Percentiles rank a stretch among this genome's conserved stretches.
These are phyloP conservation scores for Curvularia sp. DNA, from an alignment of 2,329 filamentous ascomycete genomes.

Conservation along the genomic window DNA sequence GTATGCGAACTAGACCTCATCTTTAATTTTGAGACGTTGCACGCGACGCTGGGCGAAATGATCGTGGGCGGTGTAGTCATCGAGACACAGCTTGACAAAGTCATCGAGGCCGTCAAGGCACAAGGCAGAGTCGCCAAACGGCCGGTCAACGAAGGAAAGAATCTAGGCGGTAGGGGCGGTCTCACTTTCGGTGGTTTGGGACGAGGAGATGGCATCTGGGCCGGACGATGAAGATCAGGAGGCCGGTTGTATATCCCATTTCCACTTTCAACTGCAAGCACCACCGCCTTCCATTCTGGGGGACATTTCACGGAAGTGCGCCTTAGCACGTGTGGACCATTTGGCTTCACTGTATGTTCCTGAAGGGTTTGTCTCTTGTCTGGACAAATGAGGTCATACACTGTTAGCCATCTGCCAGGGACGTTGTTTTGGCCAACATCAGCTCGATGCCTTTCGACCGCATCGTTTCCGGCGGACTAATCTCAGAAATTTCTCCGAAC, in stretches of 20 bases:
- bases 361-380: not conserved
- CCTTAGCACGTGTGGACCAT: not conserved
- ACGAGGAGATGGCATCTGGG: conserved; percentile 44
- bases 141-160: conserved; percentile 73
- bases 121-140: conserved; percentile 81
- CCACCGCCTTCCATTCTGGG: not conserved
- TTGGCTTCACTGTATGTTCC: not conserved
- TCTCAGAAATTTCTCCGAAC: conserved; percentile 4
- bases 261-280: not conserved
- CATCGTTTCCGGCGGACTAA: conserved; percentile 4
- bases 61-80: conserved; percentile 94
- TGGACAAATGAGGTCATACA: too few relatives aligned
- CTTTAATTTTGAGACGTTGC: conserved; percentile 97
- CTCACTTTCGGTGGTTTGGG: conserved; percentile 39
- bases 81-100: conserved; percentile 87
- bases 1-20: conserved; percentile 98
- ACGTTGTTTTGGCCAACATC: too few relatives aligned
- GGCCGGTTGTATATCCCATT: not conserved
- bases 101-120: conserved; percentile 80
- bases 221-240: conserved; percentile 33
- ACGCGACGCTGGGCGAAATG: conserved; percentile 91
- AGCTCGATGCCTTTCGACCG: not conserved
- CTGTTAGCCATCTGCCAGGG: not conserved
- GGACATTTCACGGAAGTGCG: not conserved
- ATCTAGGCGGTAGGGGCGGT: conserved; percentile 32